Base-by-base conservation (phyloP, 805 yeast species). In the Lachancea fermentati region DNA sequence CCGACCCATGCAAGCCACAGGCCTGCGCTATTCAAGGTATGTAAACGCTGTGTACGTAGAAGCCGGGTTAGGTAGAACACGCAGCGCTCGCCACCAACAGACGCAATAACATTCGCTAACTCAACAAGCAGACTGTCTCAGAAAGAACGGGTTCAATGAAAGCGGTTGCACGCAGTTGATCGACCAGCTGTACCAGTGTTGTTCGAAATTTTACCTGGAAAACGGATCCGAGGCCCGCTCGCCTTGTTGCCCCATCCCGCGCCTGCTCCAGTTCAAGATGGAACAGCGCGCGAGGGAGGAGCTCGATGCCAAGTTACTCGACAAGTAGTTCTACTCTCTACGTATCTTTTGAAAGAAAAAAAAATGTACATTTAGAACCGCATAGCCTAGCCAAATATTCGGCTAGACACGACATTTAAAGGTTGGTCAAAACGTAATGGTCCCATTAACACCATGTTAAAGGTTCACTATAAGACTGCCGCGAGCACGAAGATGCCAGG, bases 21-120 rank as follows among this genome's bases (percentile, higher is more conserved):
- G 95, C 95, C 2, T 86, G 95, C 64, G 79, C 78, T 2, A 86
- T 86, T 30, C 95, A 85, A 60, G 69, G 81, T 76, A 57, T 18
- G 77, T 65, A 26, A 8, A 5, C 32, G 17, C 13, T 22, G 7
- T 22, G 11, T 7, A 7, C 26, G 26, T 22, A 22, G n/a, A n/a
- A n/a, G n/a, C n/a, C n/a, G n/a, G n/a, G n/a, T n/a, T n/a, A n/a
- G n/a, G n/a, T n/a, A n/a, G n/a, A n/a, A n/a, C n/a, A n/a, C n/a
- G n/a, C n/a, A n/a, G n/a, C n/a, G n/a, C n/a, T n/a, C n/a, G n/a
- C n/a, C n/a, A n/a, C n/a, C n/a, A n/a, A n/a, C n/a, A n/a, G n/a
- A n/a, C n/a, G n/a, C n/a, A n/a, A n/a, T n/a, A n/a, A n/a, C n/a
- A n/a, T n/a, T n/a, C n/a, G 26, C 26, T 22, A 22, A 22, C 26